Base-by-base conservation (phyloP, 1,284 basidiomycete genomes). In the Sanghuangporus weigelae region DNA sequence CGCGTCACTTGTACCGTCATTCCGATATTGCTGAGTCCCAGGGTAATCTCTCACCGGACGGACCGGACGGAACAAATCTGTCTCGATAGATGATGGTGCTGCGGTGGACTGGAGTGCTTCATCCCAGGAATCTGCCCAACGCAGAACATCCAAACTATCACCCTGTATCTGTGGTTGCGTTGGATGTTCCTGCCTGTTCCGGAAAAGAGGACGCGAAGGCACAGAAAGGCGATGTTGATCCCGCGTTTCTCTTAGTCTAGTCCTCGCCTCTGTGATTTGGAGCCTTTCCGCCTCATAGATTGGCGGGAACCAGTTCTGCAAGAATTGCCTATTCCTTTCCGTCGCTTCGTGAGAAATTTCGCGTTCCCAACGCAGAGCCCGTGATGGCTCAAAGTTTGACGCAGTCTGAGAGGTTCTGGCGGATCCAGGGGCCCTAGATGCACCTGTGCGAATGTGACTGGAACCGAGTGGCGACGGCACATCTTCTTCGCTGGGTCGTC, bases 241-340 rank as follows among this genome's bases (percentile, higher is more conserved):
- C 3, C 62, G 56, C 21, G 59, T 16, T 35, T 61, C 60, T 26
- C 60, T 26, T 6, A 61, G 14, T n/a, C 49, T 61, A n/a, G 60
- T 39, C 12, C 50, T 39, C 14, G 12, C 2, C 44, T 38, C 54
- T n/a, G 54, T 31, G 8, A 8, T 44, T 48, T 44, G 26, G 35
- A 26, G 19, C 23, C 49, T 51, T 7, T 21, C 49, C 21, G 19
- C 49, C 21, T 51, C 49, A 51, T 3, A 12, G 10, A 23, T 51
- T 11, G 49, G 49, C n/a, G 49, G 49, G 49, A 51, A 23, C 49
- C 49, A 26, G 7, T 23, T 51, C 8, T 51, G 21, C 21, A 42
- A 21, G 8, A 56, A 38, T 35, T 31, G 35, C 36, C 35, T 31
- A 14, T 21, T 14, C 54, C 54, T 56, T 2, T 21, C 35, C n/a